These are phyloP conservation scores for Daldinia sp. DNA, from an alignment of 2,329 filamentous ascomycete genomes.

Conservation along the genomic window DNA sequence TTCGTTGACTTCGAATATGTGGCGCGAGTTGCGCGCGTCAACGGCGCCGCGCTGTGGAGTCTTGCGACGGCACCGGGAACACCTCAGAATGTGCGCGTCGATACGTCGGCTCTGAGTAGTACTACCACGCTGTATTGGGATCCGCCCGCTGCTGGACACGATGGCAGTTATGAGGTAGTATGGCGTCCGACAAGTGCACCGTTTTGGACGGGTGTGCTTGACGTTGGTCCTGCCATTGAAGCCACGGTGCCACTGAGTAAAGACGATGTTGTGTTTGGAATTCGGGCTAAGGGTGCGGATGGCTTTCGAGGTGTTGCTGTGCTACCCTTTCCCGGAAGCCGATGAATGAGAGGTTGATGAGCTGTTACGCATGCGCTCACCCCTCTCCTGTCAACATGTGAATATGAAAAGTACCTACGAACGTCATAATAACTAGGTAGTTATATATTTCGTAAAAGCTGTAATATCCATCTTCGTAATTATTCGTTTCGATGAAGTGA, in stretches of 20 bases:
- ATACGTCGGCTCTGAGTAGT: conserved; percentile 61
- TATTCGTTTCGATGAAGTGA: not conserved
- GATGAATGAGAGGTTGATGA: conserved; percentile 11
- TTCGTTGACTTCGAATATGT: conserved; percentile 70
- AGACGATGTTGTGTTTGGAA: conserved; percentile 69
- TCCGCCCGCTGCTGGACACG: conserved; percentile 51
- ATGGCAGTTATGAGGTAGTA: conserved; percentile 66
- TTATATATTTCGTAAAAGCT: not conserved
- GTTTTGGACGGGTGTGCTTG: conserved; percentile 62
- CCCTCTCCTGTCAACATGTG: not conserved
- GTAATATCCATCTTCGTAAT: not conserved
- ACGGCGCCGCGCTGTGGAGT: conserved; percentile 66
- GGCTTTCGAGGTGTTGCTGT: conserved; percentile 50
- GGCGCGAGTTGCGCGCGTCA: conserved; percentile 65
- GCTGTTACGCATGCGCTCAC: not conserved
- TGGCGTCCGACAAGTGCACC: conserved; percentile 65
- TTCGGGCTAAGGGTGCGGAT: conserved; percentile 56
- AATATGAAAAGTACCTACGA: not conserved
- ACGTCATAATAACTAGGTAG: not conserved
- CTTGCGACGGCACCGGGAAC: conserved; percentile 64
- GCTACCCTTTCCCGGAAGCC: conserved; percentile 47
- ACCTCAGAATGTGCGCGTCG: conserved; percentile 62
- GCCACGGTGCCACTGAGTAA: conserved; percentile 64
- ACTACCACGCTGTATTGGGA: conserved; percentile 64
- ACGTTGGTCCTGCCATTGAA: conserved; percentile 61